A percentile compares a stretch with the other conserved stretches of the same genome.
Conservation (phyloP, 73 alveolate species). For the Tetrahymena elliotti region DNA sequence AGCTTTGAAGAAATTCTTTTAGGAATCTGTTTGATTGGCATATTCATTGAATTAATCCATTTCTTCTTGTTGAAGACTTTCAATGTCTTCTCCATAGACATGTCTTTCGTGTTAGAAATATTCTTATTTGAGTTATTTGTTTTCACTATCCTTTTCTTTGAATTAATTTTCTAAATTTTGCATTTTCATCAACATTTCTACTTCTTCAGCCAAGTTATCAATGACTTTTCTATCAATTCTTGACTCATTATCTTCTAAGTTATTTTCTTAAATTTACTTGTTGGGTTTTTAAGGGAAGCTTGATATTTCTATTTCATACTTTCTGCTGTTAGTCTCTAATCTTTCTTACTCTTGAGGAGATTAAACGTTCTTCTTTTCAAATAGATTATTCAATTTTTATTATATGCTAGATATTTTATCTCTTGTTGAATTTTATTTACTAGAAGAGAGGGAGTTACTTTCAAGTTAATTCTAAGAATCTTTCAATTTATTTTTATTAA, state of each 20-base stretch:
- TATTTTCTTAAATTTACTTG: not conserved
- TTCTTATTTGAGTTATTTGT: not conserved
- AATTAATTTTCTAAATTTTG: not conserved
- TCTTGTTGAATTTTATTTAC: not conserved
- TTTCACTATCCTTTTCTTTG: not conserved
- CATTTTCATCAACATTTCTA: not conserved
- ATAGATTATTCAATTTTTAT: not conserved
- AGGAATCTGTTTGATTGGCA: not conserved
- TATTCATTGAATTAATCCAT: not conserved
- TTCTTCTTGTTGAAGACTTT: not conserved
- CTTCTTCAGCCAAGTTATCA: not conserved
- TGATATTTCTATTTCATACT: not conserved
- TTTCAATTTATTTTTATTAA: not conserved
- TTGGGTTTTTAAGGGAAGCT: not conserved
- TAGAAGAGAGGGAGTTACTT: not conserved
- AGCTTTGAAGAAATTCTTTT: not conserved
- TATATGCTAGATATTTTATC: not conserved
- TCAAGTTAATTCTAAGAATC: not conserved
- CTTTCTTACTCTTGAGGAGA: not conserved
- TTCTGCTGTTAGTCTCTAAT: not conserved
- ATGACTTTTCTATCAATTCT: not conserved
- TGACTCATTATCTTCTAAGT: not conserved
- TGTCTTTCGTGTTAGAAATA: not conserved
- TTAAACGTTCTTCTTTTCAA: not conserved
- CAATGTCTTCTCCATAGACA: not conserved